Base-by-base conservation (phyloP, 2,329 filamentous ascomycete genomes). In the Aspergillus tanneri region DNA sequence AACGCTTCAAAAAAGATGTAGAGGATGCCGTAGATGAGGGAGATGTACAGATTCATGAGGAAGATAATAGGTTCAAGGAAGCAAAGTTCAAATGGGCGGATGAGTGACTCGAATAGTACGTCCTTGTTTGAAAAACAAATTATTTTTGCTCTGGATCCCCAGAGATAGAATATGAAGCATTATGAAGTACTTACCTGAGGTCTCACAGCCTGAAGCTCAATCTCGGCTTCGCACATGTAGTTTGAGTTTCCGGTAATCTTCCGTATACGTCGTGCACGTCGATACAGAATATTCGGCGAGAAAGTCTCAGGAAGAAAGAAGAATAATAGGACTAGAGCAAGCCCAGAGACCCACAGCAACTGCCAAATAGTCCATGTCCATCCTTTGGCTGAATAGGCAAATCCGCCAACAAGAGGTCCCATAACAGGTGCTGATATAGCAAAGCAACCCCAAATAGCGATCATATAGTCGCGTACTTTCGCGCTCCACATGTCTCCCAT, bases 331-430 rank as follows among this genome's bases (percentile, higher is more conserved):
- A 85, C 57, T 56, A 84, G 76, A 30, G 83, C 62, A 1, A 82
- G 81, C 0, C 71, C 75, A 0, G 80, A 73, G 3, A 80, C 71
- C 81, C 82, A 86, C 32, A 86, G 67, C 42, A 85, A 77, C 57
- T 84, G 80, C 75, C 81, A 61, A n/a, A 61, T 83, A 0, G 79
- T 79, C 82, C 81, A 85, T 10, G 80, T 73, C 82, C 83, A 86
- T 43, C 67, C 69, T 64, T 81, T 74, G 4, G 72, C 77, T 1
- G 75, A 72, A 5, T 82, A 79, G 4, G 79, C 74, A 62, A 82
- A 87, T 1, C 82, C 82, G 2, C 77, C 77, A 3, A 87, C 68
- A 0, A 86, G 67, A 4, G 84, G 84, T 1, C 83, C 84, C 0
- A 86, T 70, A 10, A 82, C 81, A 0, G 77, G 79, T 0, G 72